Evolutionary conservation across 1,284 basidiomycete genomes (phyloP), one percentile per base, ranked within the genome.

Genomic region (Tylopilus sp.): DNA sequence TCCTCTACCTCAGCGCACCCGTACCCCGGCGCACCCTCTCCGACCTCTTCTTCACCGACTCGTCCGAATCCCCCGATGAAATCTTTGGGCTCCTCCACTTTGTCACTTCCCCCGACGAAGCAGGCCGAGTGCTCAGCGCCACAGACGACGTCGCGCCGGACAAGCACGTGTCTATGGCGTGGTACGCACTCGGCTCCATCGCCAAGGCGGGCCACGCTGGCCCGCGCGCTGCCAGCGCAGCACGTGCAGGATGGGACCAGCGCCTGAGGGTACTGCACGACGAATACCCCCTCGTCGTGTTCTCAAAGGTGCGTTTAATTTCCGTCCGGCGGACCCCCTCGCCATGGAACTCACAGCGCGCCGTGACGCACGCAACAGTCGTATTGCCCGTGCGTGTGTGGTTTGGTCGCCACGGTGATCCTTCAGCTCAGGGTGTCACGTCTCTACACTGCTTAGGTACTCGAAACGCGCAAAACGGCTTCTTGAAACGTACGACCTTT

Each of bases 391-490:
- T 82, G 54, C 56, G 76, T 68, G 6, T 8, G 25, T 25, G 25
- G 25, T 25, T 25, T 6, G 74, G 39, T 34, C 25, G 4, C 16
- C 9, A 18, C 16, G 37, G 2, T 23, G 31, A 23, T n/a, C 21
- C 2, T 5, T n/a, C 21, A 12, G 16, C 18, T 34, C 21, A n/a
- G 25, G 6, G 25, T 25, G 25, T 25, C 25, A 13, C 28, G 2
- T 5, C 9, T 6, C 9, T 29, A 8, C 26, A 11, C 40, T 29
- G 29, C 19, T 7, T 37, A 87, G 86, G 35, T 87, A 77, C 58
- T 91, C 89, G 5, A 73, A 71, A 55, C 71, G 75, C 36, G 85
- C 86, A n/a, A 90, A 91, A 61, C 71, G 70, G 16, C 73, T 92
- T 13, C 73, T 94, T 2, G 71, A 74, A 28, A 68, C 70, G 3